Evolutionary conservation across 345 rosid species (phyloP), one percentile per base, ranked within the genome.

Genomic region (Syzygium oleosum): DNA sequence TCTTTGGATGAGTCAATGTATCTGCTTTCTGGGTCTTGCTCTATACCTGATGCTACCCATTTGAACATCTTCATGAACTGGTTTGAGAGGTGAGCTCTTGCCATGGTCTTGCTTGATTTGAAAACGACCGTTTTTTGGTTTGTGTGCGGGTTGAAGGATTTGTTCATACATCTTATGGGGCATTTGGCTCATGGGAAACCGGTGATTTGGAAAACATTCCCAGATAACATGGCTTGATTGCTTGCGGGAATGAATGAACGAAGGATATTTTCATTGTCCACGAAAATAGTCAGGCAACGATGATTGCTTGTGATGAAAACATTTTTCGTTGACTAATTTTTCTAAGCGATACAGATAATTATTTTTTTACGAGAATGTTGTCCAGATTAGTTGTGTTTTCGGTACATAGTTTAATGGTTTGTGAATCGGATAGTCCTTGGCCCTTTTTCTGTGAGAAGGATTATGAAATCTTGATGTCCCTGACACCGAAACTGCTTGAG

Each of bases 241-340:
- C 21, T 65, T 65, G 41, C 43, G 4, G 31, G 22, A 65, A 65
- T 34, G 78, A 1, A 31, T 65, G 43, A 65, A 31, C 0, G 3
- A 19, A 16, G 78, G 17, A 65, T 38, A 65, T 31, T 19, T 17
- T 16, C 1, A 0, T 31, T 4, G 0, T 29, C 0, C 5, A 31
- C 21, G 0, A 65, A 65, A 65, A 7, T 65, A 16, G 78, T 31
- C 43, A 0, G 78, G 43, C 43, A 65, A 65, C 9, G 3, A 65
- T 65, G 41, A 15, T 31, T 29, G 2, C 0, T n/a, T 2, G 0
- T 13, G 9, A n/a, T 0, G 9, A 0, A 61, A 13, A 1, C 17
- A 61, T n/a, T 61, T 61, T n/a, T 19, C 0, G 38, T 61, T 15
- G 9, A n/a, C 7, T 61, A n/a, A n/a, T 61, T 61, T 2, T 61